These are phyloP conservation scores for Cotoneaster glaucophyllus DNA, from an alignment of 306 rosid species.

Conservation along the genomic window DNA sequence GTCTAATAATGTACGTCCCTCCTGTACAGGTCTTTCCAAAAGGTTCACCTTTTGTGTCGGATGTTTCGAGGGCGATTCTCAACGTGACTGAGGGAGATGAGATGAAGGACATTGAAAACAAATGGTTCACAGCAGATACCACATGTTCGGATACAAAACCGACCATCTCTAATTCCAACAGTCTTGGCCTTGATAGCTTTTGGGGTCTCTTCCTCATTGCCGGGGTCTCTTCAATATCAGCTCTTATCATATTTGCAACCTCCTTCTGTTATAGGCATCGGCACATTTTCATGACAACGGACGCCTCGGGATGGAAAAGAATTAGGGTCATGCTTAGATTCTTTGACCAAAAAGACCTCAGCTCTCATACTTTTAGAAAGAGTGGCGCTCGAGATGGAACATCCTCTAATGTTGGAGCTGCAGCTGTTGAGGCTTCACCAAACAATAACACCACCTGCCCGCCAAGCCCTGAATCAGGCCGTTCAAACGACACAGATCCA, in stretches of 20 bases:
- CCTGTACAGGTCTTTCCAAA: conserved; percentile 29
- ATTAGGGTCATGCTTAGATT: conserved; percentile 7
- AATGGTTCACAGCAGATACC: conserved; percentile 29
- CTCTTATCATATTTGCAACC: conserved; percentile 27
- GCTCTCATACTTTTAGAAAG: conserved; percentile 13
- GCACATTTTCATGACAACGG: conserved; percentile 17
- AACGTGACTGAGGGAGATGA: conserved; percentile 48
- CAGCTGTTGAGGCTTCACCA: background rate
- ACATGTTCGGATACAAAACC: conserved; percentile 24
- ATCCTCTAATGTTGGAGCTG: background rate
- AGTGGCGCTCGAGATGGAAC: background rate
- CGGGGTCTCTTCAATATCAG: conserved; percentile 26
- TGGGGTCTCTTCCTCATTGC: conserved; percentile 62
- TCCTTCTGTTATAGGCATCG: conserved; percentile 32
- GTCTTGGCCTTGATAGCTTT: conserved; percentile 50
- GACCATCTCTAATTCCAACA: conserved; percentile 28
- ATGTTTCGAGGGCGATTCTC: conserved; percentile 57
- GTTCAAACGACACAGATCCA: background rate
- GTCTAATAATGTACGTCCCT: background rate
- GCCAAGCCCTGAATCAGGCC: background rate
- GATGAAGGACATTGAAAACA: conserved; percentile 46
- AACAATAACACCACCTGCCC: background rate
- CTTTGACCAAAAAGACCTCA: conserved; percentile 21
- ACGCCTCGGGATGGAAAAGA: conserved; percentile 30
- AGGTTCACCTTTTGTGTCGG: conserved; percentile 49